phyloP scores from a whole-genome alignment of 2,329 filamentous ascomycete genomes.

The Fusarium virguliforme region DNA sequence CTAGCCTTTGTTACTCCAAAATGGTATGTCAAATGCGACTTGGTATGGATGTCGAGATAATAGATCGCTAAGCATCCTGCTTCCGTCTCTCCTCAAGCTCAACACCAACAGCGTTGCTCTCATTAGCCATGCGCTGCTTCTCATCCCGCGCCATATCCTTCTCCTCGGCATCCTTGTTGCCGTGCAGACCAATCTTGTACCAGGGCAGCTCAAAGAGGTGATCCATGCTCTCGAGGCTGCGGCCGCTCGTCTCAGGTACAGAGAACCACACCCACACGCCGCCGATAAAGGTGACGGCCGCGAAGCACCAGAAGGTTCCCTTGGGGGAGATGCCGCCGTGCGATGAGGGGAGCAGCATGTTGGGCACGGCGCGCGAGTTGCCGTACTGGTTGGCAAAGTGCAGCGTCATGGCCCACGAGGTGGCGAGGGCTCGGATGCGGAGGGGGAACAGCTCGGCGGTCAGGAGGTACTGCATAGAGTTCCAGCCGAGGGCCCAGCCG shows the following conservation, averaged over 20 bases:
- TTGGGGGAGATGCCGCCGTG: constrained; percentile 68
- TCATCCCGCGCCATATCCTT: constrained; percentile 62
- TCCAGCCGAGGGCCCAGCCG: constrained; percentile 82
- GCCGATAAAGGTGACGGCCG: constrained; percentile 77
- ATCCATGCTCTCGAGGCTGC: constrained; percentile 80
- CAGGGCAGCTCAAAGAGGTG: constrained; percentile 80
- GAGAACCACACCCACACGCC: constrained; percentile 80
- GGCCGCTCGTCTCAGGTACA: constrained; percentile 80
- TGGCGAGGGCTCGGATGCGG: constrained; percentile 79
- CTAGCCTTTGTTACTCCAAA: too few species aligned
- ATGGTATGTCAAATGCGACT: too few species aligned
- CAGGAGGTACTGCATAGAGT: constrained; percentile 84
- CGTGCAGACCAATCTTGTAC: constrained; percentile 78
- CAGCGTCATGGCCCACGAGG: constrained; percentile 81
- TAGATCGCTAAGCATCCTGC: constrained; percentile 33
- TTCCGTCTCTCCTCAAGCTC: constrained; percentile 58
- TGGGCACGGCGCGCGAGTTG: constrained; percentile 81
- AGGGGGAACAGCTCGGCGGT: constrained; percentile 85
- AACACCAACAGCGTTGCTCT: constrained; percentile 51
- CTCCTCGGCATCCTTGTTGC: constrained; percentile 67
- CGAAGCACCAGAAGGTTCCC: constrained; percentile 86
- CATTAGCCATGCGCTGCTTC: constrained; percentile 60
- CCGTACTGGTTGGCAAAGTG: constrained; percentile 87
- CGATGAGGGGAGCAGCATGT: constrained; percentile 74
- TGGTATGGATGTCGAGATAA: too few species aligned